A percentile compares a stretch with the other conserved stretches of the same genome.
Conservation (phyloP, 2,329 filamentous ascomycete species). For the Orbilia quercus region DNA sequence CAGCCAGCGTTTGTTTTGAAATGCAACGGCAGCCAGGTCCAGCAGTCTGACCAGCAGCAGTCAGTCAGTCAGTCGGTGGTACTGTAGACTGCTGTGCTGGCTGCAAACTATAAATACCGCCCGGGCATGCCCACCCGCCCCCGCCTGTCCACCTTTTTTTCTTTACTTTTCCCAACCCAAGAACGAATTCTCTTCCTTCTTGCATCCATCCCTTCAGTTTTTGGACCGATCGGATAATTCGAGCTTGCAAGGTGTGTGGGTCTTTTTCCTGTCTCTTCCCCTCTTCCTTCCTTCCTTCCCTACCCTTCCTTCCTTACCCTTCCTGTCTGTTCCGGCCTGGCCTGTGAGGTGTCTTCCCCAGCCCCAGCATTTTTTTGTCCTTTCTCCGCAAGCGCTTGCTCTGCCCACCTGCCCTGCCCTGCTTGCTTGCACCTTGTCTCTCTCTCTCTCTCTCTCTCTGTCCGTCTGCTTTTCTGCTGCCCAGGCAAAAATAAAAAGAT, state of each 20-base stretch:
- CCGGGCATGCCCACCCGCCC: conserved; percentile 45
- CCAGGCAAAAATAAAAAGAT: no score
- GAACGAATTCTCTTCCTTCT: conserved; percentile 2
- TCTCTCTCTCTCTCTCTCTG: neutral
- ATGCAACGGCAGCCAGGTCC: conserved; percentile 14
- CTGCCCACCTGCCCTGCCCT: neutral
- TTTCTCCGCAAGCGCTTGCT: conserved; percentile 15
- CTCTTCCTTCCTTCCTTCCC: neutral
- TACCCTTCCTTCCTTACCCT: neutral
- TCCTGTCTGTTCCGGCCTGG: neutral
- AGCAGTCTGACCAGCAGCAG: no score
- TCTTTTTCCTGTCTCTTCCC: conserved; percentile 6
- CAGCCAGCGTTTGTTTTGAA: conserved; percentile 43
- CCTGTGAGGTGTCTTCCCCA: conserved; percentile 8
- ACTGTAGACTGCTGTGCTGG: neutral
- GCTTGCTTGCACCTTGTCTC: neutral
- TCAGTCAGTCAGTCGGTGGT: neutral
- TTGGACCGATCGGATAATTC: conserved; percentile 1
- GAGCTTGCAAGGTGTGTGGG: conserved; percentile 13
- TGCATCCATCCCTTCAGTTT: neutral
- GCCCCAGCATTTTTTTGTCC: conserved; percentile 37
- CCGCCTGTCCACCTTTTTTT: conserved; percentile 31
- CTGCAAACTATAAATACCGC: conserved; percentile 50
- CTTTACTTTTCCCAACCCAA: neutral
- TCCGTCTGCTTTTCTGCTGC: neutral